Percentiles rank a stretch among this genome's conserved stretches.
Conservation (phyloP, 805 yeast genomes). For the Metschnikowia similis region DNA sequence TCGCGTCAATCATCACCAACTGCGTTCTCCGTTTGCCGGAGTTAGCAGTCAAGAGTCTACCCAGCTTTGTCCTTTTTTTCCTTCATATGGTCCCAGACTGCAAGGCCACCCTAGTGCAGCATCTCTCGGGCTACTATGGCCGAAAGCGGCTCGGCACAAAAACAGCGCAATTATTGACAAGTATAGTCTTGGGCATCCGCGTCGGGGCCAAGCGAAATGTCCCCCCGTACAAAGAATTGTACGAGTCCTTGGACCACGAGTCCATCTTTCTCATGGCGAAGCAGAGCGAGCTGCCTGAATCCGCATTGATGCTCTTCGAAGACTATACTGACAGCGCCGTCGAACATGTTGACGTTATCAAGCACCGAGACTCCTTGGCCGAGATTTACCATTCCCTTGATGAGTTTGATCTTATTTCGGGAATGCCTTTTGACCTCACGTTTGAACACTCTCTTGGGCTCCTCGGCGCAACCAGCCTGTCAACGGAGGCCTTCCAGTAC, state of each 20-base stretch:
- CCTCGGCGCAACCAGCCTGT: constrained; percentile 25
- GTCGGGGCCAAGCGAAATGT: constrained; percentile 32
- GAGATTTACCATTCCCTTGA: constrained; percentile 49
- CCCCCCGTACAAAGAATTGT: constrained; percentile 25
- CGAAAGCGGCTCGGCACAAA: neutral
- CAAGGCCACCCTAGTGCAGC: neutral
- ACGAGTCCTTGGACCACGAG: constrained; percentile 24
- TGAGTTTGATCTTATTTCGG: constrained; percentile 61
- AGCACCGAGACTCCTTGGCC: constrained; percentile 7
- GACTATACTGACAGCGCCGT: constrained; percentile 22
- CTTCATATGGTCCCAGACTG: constrained; percentile 9
- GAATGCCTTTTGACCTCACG: constrained; percentile 57
- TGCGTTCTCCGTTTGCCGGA: constrained; percentile 23
- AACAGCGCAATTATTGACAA: constrained; percentile 17
- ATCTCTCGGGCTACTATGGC: neutral
- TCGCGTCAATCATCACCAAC: constrained; percentile 30
- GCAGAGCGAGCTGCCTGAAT: constrained; percentile 29
- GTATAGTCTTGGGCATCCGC: constrained; percentile 32
- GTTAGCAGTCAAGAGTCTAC: constrained; percentile 22
- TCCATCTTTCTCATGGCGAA: constrained; percentile 29
- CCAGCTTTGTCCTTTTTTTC: constrained; percentile 25
- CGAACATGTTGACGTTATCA: constrained; percentile 1
- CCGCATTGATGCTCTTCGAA: constrained; percentile 48
- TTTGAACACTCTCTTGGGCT: constrained; percentile 48
- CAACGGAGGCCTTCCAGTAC: constrained; percentile 44